phyloP scores from a whole-genome alignment of 805 yeast species.

The Cyberlindnera nakhonratchasimensis region DNA sequence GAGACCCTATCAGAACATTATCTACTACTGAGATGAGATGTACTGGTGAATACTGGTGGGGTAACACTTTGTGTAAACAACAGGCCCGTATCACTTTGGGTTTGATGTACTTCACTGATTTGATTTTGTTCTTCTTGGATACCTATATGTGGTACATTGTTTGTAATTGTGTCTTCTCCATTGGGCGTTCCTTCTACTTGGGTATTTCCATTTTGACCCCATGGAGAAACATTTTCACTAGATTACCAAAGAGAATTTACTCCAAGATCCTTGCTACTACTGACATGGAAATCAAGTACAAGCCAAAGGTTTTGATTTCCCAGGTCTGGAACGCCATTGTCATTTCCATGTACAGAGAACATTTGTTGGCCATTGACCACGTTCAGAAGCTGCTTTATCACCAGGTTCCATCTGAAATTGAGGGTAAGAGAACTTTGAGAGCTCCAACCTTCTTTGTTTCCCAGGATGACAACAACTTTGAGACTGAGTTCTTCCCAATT shows the following conservation, averaged over 20 bases:
- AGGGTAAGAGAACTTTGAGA: slow-evolving; percentile 96
- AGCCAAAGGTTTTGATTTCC: slow-evolving; percentile 95
- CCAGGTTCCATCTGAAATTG: slow-evolving; percentile 97
- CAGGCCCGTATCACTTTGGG: slow-evolving; percentile 90
- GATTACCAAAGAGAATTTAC: slow-evolving; percentile 98
- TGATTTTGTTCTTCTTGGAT: slow-evolving; percentile 96
- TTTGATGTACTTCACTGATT: slow-evolving; percentile 88
- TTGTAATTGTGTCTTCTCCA: slow-evolving; percentile 90
- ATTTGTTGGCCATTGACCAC: slow-evolving; percentile 94
- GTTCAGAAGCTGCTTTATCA: slow-evolving; percentile 96
- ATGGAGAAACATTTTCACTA: slow-evolving; percentile 97
- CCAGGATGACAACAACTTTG: slow-evolving; percentile 91
- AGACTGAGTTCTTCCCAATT: slow-evolving; percentile 95
- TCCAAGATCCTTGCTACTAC: slow-evolving; percentile 96
- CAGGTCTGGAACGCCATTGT: slow-evolving; percentile 99
- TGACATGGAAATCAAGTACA: slow-evolving; percentile 98
- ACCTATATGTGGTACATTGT: slow-evolving; percentile 98
- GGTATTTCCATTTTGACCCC: slow-evolving; percentile 99
- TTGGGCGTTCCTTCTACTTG: slow-evolving; percentile 95
- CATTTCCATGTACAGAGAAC: slow-evolving; percentile 99
- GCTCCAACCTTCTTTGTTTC: slow-evolving; percentile 99
- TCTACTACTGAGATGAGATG: slow-evolving; percentile 89
- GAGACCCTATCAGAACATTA: slow-evolving; percentile 92
- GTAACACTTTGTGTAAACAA: slow-evolving; percentile 66
- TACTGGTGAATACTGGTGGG: slow-evolving; percentile 92